Conservation (phyloP, 805 yeast species). For the Candida quercuum region DNA sequence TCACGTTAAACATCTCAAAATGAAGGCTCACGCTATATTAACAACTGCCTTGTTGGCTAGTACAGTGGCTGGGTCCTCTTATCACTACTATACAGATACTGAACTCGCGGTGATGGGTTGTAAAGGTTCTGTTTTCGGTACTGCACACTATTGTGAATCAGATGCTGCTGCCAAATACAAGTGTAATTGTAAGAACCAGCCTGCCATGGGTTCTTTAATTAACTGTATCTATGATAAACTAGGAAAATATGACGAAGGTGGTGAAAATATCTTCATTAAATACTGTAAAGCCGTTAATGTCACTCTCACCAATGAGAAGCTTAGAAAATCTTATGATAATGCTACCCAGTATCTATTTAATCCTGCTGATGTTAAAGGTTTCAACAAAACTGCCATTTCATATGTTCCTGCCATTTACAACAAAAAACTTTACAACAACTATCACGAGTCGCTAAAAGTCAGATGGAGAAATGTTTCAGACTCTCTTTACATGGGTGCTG, state of each 20-base stretch:
- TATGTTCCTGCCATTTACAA: conserved; percentile 32
- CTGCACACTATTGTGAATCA: conserved; percentile 20
- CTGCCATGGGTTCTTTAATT: conserved; percentile 26
- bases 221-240: conserved; percentile 23
- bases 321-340: conserved; percentile 34
- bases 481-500: conserved; percentile 43
- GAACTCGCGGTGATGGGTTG: conserved; percentile 22
- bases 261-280: conserved; percentile 21
- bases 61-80: conserved; percentile 1
- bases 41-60: background rate
- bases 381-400: conserved; percentile 28
- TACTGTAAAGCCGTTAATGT: conserved; percentile 18
- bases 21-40: background rate
- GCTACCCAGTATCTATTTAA: conserved; percentile 39
- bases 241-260: conserved; percentile 6
- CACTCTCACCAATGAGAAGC: conserved; percentile 29
- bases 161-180: conserved; percentile 17
- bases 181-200: conserved; percentile 24
- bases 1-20: no score
- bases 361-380: conserved; percentile 27
- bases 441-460: conserved; percentile 20
- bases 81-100: conserved; percentile 16
- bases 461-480: conserved; percentile 32
- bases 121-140: conserved; percentile 17
- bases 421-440: conserved; percentile 21